Base-by-base conservation (phyloP, 176 grass and related monocot species). In the Carex kokanica region DNA sequence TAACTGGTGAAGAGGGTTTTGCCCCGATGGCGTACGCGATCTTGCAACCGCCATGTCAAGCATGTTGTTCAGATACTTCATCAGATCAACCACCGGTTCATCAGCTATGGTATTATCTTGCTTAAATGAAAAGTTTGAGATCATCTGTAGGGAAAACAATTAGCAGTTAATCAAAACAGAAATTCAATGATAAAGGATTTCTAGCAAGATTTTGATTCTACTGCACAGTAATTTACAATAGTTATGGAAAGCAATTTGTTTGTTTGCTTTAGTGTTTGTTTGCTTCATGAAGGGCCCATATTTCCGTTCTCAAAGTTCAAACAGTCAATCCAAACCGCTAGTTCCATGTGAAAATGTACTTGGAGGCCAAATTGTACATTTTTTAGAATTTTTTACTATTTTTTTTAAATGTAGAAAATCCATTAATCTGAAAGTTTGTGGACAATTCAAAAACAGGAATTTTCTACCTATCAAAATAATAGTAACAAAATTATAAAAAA, bases 21-120 rank as follows among this genome's bases (percentile, higher is more conserved):
- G 82, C 6, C 92, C 95, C 15, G 95, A 98, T 55, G 91, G 91
- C n/a, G 66, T 95, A 38, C 91, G 89, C 14, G 91, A 92, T 51
- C 84, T 90, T 82, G 86, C 86, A 65, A 98, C 90, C 0, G 92
- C 90, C 55, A 84, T 84, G 51, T 95, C 89, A n/a, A 98, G 91
- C 89, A 95, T 95, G 74, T 58, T 32, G 85, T 95, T 95, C 63
- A 98, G 64, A 88, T 95, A 83, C 69, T 60, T 93, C 69, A 98
- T 80, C 38, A 98, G 86, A 90, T 98, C 95, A 84, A 90, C 88
- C 74, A 98, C 86, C n/a, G 92, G 95, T 86, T 95, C 79, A 88
- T 95, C 95, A 43, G 83, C 90, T 77, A 95, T 90, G 83, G 85
- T 92, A 69, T 95, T 98, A 74, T 98, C 95, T 95, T 98, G 95